Percentiles rank a stretch among this genome's conserved stretches.
phyloP scores from a whole-genome alignment of 163 green algal species.

The Volvox carteri region DNA sequence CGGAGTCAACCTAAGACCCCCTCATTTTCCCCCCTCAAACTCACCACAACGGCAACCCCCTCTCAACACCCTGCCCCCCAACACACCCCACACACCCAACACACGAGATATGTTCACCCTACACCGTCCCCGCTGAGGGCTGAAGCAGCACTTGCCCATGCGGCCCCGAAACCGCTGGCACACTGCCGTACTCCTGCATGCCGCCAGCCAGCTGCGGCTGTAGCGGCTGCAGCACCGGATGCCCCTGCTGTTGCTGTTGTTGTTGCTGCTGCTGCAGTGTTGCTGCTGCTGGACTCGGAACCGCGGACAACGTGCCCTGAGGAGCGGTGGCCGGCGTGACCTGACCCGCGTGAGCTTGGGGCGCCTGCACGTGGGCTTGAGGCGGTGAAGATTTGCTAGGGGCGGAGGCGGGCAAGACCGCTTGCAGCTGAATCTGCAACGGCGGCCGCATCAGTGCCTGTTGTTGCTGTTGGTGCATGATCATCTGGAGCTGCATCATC shows the following conservation, averaged over 20 bases:
- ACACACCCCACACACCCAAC: no score
- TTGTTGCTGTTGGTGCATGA: conserved; percentile 24
- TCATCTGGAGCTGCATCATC: conserved; percentile 44
- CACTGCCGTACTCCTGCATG: neutral
- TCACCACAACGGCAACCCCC: no score
- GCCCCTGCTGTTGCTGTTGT: neutral
- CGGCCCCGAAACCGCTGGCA: neutral
- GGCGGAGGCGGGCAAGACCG: no score
- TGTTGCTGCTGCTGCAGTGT: neutral
- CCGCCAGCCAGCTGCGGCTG: neutral
- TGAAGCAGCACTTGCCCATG: conserved; percentile 18
- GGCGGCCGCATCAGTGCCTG: neutral
- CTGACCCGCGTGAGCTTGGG: neutral
- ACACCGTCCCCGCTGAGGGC: conserved; percentile 4
- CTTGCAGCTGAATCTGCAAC: neutral
- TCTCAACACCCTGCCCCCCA: no score
- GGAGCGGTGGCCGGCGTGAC: neutral
- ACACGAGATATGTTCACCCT: no score
- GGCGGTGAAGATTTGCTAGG: neutral
- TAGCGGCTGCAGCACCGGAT: neutral
- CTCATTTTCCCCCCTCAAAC: no score
- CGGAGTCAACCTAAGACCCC: no score
- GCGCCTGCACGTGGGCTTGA: neutral
- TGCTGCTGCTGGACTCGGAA: neutral
- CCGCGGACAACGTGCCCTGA: neutral